Percentiles rank a stretch among this genome's conserved stretches.
Evolutionary conservation across 805 yeast genomes (phyloP).

Genomic region (Yarrowia sp.): DNA sequence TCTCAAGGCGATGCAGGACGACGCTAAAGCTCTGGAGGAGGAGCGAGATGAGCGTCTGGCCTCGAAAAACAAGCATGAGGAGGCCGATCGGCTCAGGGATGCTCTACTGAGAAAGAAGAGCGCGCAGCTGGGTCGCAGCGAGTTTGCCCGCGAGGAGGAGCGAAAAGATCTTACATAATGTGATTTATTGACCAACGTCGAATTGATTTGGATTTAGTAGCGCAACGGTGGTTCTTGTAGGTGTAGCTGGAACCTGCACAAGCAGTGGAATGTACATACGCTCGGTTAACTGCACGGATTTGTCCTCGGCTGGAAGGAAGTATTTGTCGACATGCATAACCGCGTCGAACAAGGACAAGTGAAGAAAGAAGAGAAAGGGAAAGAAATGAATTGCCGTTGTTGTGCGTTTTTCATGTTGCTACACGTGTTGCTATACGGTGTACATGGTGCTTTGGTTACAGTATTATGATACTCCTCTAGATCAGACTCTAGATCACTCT

Average conservation of each 20-base stretch:
- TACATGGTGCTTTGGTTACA: too few relatives aligned
- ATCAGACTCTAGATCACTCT: too few relatives aligned
- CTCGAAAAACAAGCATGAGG: neutral
- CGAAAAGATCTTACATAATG: neutral
- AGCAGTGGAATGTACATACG: too few relatives aligned
- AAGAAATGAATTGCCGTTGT: too few relatives aligned
- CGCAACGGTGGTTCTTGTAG: too few relatives aligned
- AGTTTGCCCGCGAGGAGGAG: slow-evolving; percentile 18
- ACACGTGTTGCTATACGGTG: too few relatives aligned
- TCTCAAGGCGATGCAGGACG: slow-evolving; percentile 31
- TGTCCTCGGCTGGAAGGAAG: neutral
- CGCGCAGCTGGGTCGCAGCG: neutral
- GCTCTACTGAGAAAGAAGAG: neutral
- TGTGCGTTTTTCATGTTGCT: too few relatives aligned
- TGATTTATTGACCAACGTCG: too few relatives aligned
- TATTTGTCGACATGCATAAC: neutral
- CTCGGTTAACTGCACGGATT: neutral
- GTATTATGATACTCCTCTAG: too few relatives aligned
- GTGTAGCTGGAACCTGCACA: too few relatives aligned
- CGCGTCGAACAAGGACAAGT: neutral
- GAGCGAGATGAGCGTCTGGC: slow-evolving; percentile 27
- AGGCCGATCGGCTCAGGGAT: neutral
- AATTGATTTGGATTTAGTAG: too few relatives aligned
- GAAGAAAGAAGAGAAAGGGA: neutral
- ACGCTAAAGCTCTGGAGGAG: slow-evolving; percentile 29